A percentile compares a stretch with the other conserved stretches of the same genome.
phyloP scores from a whole-genome alignment of 805 yeast genomes.

The Schwanniomyces polymorphus region DNA sequence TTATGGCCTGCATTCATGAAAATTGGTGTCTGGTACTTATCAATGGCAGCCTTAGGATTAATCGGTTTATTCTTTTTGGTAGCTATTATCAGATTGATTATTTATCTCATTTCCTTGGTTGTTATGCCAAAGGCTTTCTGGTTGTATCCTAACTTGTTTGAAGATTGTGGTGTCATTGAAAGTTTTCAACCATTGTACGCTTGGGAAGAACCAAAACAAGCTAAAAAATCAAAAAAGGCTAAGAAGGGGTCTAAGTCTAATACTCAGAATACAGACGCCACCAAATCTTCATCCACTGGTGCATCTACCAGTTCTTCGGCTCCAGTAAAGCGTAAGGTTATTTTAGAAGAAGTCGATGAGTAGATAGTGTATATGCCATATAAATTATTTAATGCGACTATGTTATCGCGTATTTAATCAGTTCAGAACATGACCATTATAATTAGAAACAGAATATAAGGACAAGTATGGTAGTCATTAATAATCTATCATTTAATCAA shows the following conservation, averaged over 20 bases:
- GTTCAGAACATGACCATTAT: slow-evolving; percentile 1
- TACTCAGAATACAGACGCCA: neutral
- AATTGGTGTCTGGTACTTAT: slow-evolving; percentile 85
- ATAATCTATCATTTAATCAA: slow-evolving; percentile 42
- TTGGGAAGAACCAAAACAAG: slow-evolving; percentile 58
- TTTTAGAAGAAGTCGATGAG: slow-evolving; percentile 43
- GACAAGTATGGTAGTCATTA: slow-evolving; percentile 20
- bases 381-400: neutral
- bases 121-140: slow-evolving; percentile 77
- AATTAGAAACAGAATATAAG: neutral
- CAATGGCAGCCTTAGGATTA: slow-evolving; percentile 72
- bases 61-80: slow-evolving; percentile 72
- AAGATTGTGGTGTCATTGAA: slow-evolving; percentile 90
- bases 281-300: slow-evolving; percentile 10
- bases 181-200: slow-evolving; percentile 89
- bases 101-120: slow-evolving; percentile 61
- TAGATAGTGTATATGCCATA: slow-evolving; percentile 6
- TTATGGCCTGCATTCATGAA: slow-evolving; percentile 93
- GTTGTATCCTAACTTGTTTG: slow-evolving; percentile 95
- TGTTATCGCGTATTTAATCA: slow-evolving; percentile 1
- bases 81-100: slow-evolving; percentile 76
- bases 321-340: slow-evolving; percentile 30
- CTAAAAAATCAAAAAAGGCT: slow-evolving; percentile 20
- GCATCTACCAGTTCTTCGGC: slow-evolving; percentile 13
- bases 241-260: slow-evolving; percentile 3